Percentiles rank a stretch among this genome's conserved stretches.
Conservation (phyloP, 2,329 filamentous ascomycete species). For the Pestalotiopsis sp. region DNA sequence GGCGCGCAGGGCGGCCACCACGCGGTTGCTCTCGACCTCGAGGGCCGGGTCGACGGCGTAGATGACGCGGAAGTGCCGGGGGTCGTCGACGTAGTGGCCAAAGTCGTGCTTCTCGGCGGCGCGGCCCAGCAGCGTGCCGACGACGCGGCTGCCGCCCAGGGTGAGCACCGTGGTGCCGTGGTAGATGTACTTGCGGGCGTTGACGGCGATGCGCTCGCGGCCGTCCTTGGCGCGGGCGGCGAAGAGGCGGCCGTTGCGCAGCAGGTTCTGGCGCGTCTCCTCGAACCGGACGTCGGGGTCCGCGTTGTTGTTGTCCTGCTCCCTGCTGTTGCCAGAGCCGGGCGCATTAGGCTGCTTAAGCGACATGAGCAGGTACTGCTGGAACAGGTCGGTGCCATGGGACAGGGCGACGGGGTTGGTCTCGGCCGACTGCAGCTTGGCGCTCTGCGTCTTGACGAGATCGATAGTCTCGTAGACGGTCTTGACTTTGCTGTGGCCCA, state of each 20-base stretch:
- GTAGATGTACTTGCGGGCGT: constrained; percentile 62
- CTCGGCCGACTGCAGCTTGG: constrained; percentile 75
- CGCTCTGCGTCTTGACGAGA: constrained; percentile 76
- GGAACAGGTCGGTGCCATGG: constrained; percentile 93
- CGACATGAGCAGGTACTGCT: constrained; percentile 85
- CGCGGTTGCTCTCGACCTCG: constrained; percentile 65
- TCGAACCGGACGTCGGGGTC: constrained; percentile 68
- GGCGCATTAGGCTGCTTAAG: constrained; percentile 57
- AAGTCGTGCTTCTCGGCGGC: constrained; percentile 65
- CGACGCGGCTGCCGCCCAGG: constrained; percentile 84
- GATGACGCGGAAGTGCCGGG: constrained; percentile 74
- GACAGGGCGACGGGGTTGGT: constrained; percentile 90
- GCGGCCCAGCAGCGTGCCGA: constrained; percentile 73
- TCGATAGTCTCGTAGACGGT: constrained; percentile 95
- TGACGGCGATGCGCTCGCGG: constrained; percentile 74
- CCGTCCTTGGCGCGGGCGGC: constrained; percentile 85
- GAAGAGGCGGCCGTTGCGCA: constrained; percentile 85
- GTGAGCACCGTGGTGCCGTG: constrained; percentile 85
- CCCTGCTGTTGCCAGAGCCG: neutral
- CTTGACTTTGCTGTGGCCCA: constrained; percentile 76
- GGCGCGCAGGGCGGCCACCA: constrained; percentile 71
- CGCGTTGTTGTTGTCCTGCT: constrained; percentile 26
- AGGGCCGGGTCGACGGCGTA: constrained; percentile 68
- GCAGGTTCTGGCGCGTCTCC: constrained; percentile 77
- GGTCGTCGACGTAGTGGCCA: constrained; percentile 48